Evolutionary conservation across 441 rosid species (phyloP).

Genomic region (Theobroma grandiflorum): DNA sequence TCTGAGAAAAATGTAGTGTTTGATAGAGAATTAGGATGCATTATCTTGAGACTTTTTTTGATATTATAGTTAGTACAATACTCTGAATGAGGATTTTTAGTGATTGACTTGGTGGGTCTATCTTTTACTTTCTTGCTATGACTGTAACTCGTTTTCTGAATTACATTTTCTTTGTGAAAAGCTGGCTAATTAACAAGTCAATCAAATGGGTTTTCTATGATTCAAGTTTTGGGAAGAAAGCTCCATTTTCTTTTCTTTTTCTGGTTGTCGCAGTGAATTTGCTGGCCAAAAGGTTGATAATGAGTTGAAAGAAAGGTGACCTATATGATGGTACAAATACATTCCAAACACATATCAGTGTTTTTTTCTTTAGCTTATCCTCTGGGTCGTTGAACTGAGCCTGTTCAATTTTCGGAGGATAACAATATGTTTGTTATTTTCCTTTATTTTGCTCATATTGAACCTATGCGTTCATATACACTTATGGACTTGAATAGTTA

Average conservation of each 20-base stretch:
- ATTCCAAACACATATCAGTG: neutral
- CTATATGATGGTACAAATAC: neutral
- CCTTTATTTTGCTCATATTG: neutral
- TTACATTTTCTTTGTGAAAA: neutral
- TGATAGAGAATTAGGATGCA: neutral
- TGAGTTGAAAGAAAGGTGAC: neutral
- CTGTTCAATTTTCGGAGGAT: neutral
- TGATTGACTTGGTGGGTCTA: neutral
- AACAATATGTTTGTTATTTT: neutral
- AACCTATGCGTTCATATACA: neutral
- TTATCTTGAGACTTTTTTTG: neutral
- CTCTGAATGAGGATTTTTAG: neutral
- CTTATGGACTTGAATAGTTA: neutral
- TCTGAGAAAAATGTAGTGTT: neutral
- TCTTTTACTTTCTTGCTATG: neutral
- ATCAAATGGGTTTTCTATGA: neutral
- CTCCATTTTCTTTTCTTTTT: neutral
- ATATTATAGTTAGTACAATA: neutral
- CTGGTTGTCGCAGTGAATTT: neutral
- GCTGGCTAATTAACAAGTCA: neutral
- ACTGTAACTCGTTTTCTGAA: neutral
- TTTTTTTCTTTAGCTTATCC: neutral
- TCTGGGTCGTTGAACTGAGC: neutral
- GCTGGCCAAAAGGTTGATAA: neutral
- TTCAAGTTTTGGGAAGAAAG: neutral